phyloP scores from a whole-genome alignment of 805 yeast genomes.

The Martiniozyma abietophila region DNA sequence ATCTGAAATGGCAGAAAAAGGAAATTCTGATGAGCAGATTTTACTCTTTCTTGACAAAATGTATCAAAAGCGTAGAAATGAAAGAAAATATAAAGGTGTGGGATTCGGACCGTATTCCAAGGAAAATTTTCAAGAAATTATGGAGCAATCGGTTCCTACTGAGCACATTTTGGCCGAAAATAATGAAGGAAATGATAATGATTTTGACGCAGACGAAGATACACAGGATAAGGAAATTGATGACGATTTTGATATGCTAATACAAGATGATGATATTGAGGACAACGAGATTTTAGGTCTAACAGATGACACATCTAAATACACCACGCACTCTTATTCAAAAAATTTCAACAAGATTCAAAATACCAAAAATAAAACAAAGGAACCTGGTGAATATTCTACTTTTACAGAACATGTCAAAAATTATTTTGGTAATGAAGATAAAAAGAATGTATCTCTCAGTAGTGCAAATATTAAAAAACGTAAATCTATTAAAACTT shows the following conservation, averaged over 20 bases:
- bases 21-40: conserved; percentile 22
- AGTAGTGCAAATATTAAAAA: no score
- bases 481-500: no score
- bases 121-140: conserved; percentile 16
- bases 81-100: conserved; percentile 19
- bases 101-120: conserved; percentile 25
- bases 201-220: conserved; percentile 12
- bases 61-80: conserved; percentile 18
- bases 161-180: conserved; percentile 1
- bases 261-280: no score
- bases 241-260: conserved; percentile 11
- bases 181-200: conserved; percentile 8
- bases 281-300: no score
- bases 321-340: no score
- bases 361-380: no score
- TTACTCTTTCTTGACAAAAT: conserved; percentile 18
- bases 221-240: conserved; percentile 13
- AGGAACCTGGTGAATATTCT: no score
- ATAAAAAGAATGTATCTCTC: no score
- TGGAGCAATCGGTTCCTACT: conserved; percentile 9
- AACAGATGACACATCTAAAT: no score
- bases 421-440: no score
- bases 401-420: no score
- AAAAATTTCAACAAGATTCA: no score
- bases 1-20: conserved; percentile 23